Conservation (phyloP, 306 rosid genomes). For the Datisca glomerata region DNA sequence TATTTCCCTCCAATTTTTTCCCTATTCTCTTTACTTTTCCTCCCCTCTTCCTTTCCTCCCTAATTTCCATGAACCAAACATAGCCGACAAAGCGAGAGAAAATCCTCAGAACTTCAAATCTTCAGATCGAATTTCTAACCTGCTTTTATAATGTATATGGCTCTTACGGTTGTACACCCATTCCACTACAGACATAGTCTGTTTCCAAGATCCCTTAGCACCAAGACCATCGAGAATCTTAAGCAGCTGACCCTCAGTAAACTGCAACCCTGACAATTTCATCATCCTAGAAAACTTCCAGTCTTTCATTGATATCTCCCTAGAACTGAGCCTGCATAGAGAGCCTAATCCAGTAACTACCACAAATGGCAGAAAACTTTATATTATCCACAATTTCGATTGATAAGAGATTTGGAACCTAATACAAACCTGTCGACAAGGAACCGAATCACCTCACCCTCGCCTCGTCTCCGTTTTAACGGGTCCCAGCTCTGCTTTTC, state of each 20-base stretch:
- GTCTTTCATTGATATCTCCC: constrained; percentile 44
- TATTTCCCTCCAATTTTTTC: no score
- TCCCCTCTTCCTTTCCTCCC: no score
- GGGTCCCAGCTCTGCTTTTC: constrained; percentile 19
- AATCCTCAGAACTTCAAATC: no score
- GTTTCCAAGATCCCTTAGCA: constrained; percentile 58
- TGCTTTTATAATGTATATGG: constrained; percentile 49
- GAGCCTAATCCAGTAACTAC: background rate
- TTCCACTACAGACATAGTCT: constrained; percentile 67
- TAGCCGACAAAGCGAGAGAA: no score
- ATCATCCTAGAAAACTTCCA: constrained; percentile 84
- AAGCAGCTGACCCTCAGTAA: constrained; percentile 65
- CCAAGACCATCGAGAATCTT: constrained; percentile 56
- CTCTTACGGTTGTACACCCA: constrained; percentile 59
- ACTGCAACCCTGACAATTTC: constrained; percentile 79
- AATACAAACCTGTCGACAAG: constrained; percentile 75
- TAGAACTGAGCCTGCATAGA: constrained; percentile 44
- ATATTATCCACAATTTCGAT: background rate
- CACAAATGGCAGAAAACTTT: background rate
- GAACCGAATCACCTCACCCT: constrained; percentile 53
- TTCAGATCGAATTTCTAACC: no score
- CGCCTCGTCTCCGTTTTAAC: constrained; percentile 33
- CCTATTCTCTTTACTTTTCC: no score
- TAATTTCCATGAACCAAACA: no score
- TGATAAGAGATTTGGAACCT: constrained; percentile 2